Evolutionary conservation across 2,329 filamentous ascomycete species (phyloP), one percentile per base, ranked within the genome.

Genomic region (Pseudogymnoascus sp.): DNA sequence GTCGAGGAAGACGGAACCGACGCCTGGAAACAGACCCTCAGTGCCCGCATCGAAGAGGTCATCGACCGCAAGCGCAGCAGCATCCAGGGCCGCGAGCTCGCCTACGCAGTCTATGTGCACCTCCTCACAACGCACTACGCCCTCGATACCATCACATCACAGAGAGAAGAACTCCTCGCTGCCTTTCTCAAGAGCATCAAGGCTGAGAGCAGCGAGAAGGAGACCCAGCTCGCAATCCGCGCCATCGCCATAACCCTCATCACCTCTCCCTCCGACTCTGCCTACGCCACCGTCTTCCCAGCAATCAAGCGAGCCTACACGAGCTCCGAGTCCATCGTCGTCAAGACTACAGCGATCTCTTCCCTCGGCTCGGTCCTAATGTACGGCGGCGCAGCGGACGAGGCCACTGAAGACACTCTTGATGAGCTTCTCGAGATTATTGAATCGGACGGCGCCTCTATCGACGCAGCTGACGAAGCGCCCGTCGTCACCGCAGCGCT

Each of bases 51-150:
- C 62, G 80, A 87, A 62, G 83, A 87, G 68, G 83, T 90, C 42
- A 78, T 85, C 63, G 85, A 90, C 69, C 82, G 86, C 68, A 90
- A 90, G 77, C 82, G 86, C 67, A 87, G 84, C 72, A 88, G 82
- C 66, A 81, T 80, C 10, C 81, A 86, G 64, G 84, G 86, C 28
- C 80, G 88, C 63, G 86, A 89, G 69, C 79, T 84, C 53, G 79
- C 79, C 38, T 76, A 89, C 62, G 77, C 78, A 36, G 77, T 77
- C 5, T 89, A 86, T 72, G 80, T 80, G 61, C 80, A 83, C 63
- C 79, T 86, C 57, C 75, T 89, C 61, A 87, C 83, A 69, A 79
- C 79, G 31, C 83, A 86, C 67, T 89, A 84, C 73, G 81, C 84
- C 2, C 79, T 80, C 60, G 83, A 86, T 19, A 81, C 86, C 59